These are phyloP conservation scores for Colletotrichum cuscutae DNA, from an alignment of 2,329 filamentous ascomycete species.

Conservation along the genomic window DNA sequence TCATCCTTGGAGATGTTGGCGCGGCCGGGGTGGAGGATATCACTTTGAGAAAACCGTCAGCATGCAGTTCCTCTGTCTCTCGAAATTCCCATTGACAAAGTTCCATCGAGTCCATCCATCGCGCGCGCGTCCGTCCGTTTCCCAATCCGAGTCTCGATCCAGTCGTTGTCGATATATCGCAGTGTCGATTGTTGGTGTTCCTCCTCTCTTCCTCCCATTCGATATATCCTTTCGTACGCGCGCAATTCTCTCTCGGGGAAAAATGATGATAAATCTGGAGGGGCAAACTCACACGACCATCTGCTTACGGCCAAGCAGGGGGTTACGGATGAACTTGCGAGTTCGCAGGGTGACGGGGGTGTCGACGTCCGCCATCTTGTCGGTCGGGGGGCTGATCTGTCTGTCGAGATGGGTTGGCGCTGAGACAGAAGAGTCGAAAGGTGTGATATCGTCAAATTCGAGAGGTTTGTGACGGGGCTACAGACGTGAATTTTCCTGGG, in stretches of 20 bases:
- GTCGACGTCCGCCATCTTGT: conserved; percentile 90
- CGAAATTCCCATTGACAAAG: background rate
- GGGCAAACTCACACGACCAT: conserved; percentile 92
- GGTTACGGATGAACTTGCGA: conserved; percentile 99
- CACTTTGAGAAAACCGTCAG: conserved; percentile 65
- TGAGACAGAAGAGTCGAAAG: conserved; percentile 34
- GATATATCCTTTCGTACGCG: background rate
- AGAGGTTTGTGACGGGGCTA: conserved; percentile 29
- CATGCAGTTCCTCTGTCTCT: background rate
- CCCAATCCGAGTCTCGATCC: background rate
- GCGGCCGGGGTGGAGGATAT: conserved; percentile 98
- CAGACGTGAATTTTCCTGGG: conserved; percentile 31
- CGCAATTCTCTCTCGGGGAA: background rate
- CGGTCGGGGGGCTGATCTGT: conserved; percentile 49
- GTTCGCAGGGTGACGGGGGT: conserved; percentile 87
- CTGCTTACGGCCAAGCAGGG: conserved; percentile 98
- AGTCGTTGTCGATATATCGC: background rate
- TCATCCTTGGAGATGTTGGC: conserved; percentile 99
- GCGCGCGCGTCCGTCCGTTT: background rate
- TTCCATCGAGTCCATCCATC: background rate
- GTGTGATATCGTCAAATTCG: conserved; percentile 33
- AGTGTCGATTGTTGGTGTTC: background rate
- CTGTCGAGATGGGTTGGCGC: conserved; percentile 36
- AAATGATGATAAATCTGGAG: conserved; percentile 32
- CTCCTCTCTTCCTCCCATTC: background rate